Base-by-base conservation (phyloP, 768 basidiomycete species). In the Mrakia gelida region DNA sequence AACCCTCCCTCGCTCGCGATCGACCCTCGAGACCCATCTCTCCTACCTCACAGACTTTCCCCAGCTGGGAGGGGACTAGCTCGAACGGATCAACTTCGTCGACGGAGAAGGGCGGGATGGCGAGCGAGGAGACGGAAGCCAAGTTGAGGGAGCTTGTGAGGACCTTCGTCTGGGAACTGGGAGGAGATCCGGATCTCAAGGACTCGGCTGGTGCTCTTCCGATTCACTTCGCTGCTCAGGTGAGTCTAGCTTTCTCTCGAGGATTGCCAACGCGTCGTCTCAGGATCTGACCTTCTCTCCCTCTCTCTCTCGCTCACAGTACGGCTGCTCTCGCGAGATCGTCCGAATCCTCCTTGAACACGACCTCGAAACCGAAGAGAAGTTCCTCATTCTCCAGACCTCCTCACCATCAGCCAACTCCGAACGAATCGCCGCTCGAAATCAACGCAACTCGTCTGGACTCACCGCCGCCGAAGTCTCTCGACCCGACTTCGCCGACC, bases 191-290 rank as follows among this genome's bases (percentile, higher is more conserved):
- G 26, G 75, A 76, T 26, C 28, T 71, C 34, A 28, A 26, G 26
- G 75, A 76, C 41, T 59, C 67, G 9, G 26, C n/a, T 11, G 75
- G 68, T 13, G 54, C 67, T 7, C 28, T 67, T 3, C 75, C 75
- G 16, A 52, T 76, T 18, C 75, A 76, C 68, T 76, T 76, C n/a
- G 75, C 75, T 9, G 75, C 75, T n/a, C 59, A 75, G 73, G 59
- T 63, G 2, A 5, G 73, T n/a, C 71, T 23, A 5, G 1, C n/a
- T 34, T 23, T 73, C 23, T 30, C 8, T 45, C 38, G 28, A 32
- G 28, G 10, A 30, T 28, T 6, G 18, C 11, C 3, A 10, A 32
- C n/a, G 72, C 4, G 30, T 28, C 45, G 9, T 16, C 11, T 52
- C 2, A 0, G 18, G 2, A 21, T 13, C 73, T 73, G 73, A 73